Base-by-base conservation (phyloP, 75 land plant genomes). In the Pinus tabuliformis region DNA sequence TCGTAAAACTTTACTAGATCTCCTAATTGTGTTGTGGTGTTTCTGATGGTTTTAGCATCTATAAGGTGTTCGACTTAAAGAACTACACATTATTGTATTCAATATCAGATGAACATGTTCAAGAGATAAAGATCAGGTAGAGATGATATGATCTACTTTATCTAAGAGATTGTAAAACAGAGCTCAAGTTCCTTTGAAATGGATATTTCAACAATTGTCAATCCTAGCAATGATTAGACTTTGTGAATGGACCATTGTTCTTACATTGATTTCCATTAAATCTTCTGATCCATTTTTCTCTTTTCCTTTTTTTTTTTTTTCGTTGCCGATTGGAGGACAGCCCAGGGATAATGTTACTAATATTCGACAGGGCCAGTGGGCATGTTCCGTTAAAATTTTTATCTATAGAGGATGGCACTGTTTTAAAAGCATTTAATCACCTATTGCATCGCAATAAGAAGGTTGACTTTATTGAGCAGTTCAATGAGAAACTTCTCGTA, bases 401-500 rank as follows among this genome's bases (percentile, higher is more conserved):
- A 16, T 94, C 98, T 13, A 97, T 97, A 63, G 99, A 97, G 76
- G 99, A 97, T 84, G 99, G 99, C 2, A 92, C 95, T 14, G 99
- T 94, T 64, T 81, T 97, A 13, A 97, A 94, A 81, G 75, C 91
- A 13, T 96, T 96, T 84, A 90, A 87, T 24, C 97, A 96, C 76
- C 85, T 96, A 3, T 84, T 96, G 18, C 99, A 96, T 72, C 87
- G 95, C 15, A 94, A 92, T 78, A 97, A 94, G 78, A 97, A 94
- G 81, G 91, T 97, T 58, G 99, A 97, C 63, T 96, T 79, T 66
- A 96, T 96, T 30, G 99, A 94, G 72, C 97, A 96, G 79, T 96
- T 97, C 86, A 97, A 97, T 80, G 99, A 97, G 76, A 97, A 97
- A 87, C 98, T 97, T 76, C 93, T 97, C 39, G 99, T 97, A 57